These are phyloP conservation scores for Citrus inodora DNA, from an alignment of 345 rosid genomes.

Conservation along the genomic window DNA sequence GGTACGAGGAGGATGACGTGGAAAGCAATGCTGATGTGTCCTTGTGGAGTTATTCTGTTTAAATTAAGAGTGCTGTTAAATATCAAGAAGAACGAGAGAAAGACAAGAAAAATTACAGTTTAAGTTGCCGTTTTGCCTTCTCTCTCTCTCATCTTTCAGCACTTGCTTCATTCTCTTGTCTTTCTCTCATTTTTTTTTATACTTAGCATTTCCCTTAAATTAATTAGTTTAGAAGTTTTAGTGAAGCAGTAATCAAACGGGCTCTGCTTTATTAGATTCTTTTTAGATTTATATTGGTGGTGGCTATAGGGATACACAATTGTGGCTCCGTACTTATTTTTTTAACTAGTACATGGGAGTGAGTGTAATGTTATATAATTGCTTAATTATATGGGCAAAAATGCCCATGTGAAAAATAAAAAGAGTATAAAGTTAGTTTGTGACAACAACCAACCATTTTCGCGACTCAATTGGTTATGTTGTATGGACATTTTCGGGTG, in stretches of 20 bases:
- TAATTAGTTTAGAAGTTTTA: background rate
- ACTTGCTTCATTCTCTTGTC: too few species aligned
- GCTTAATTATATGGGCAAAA: background rate
- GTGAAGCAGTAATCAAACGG: background rate
- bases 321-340: slow-evolving; percentile 19
- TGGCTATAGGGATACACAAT: background rate
- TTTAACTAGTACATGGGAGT: slow-evolving; percentile 5
- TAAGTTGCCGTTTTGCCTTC: rapidly evolving
- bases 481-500: background rate
- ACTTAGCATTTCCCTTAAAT: background rate
- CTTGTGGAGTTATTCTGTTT: slow-evolving; percentile 54
- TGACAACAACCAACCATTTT: background rate
- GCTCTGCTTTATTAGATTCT: too few species aligned
- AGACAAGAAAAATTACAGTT: too few species aligned
- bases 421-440: background rate
- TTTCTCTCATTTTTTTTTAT: rapidly evolving
- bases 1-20: slow-evolving; percentile 18
- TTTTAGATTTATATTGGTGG: background rate
- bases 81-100: too few species aligned
- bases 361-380: background rate
- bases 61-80: background rate
- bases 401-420: background rate
- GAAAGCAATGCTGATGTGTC: slow-evolving; percentile 41
- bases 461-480: background rate
- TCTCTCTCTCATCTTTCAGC: too few species aligned